phyloP scores from a whole-genome alignment of 176 grass and related monocot species.

The Oropetium thomaeum region DNA sequence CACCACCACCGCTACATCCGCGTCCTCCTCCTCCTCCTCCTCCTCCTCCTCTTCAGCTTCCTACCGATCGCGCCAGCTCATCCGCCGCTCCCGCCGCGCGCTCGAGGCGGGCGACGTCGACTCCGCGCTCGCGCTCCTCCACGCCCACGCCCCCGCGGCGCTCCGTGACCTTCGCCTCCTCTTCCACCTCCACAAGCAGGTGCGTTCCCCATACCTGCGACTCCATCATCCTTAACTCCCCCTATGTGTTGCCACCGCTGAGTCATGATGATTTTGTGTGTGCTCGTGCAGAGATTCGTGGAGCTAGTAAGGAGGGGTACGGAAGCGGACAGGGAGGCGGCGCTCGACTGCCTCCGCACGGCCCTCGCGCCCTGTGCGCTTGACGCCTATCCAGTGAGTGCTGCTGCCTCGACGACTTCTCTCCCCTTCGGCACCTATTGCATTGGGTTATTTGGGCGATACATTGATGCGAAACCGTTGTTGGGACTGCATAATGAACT shows the following conservation, averaged over 20 bases:
- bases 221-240: background rate
- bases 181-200: conserved; percentile 95
- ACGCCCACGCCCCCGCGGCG: conserved; percentile 54
- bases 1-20: conserved; percentile 23
- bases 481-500: background rate
- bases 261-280: background rate
- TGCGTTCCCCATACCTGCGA: background rate
- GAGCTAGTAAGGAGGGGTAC: conserved; percentile 83
- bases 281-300: conserved; percentile 81
- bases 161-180: conserved; percentile 84
- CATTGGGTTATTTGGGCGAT: background rate
- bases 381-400: conserved; percentile 85
- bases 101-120: conserved; percentile 81
- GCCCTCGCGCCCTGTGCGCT: conserved; percentile 86
- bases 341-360: conserved; percentile 74
- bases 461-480: background rate
- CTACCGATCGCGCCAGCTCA: conserved; percentile 60
- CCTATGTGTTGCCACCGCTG: background rate
- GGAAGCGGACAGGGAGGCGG: conserved; percentile 56
- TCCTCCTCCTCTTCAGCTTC: conserved; percentile 38
- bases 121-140: conserved; percentile 66
- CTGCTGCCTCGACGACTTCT: background rate
- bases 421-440: background rate
- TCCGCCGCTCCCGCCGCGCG: conserved; percentile 48
- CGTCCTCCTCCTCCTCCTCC: conserved; percentile 23